A percentile compares a stretch with the other conserved stretches of the same genome.
phyloP scores from a whole-genome alignment of 257 asterid genomes.

The Nicotiana tomentosiformis region DNA sequence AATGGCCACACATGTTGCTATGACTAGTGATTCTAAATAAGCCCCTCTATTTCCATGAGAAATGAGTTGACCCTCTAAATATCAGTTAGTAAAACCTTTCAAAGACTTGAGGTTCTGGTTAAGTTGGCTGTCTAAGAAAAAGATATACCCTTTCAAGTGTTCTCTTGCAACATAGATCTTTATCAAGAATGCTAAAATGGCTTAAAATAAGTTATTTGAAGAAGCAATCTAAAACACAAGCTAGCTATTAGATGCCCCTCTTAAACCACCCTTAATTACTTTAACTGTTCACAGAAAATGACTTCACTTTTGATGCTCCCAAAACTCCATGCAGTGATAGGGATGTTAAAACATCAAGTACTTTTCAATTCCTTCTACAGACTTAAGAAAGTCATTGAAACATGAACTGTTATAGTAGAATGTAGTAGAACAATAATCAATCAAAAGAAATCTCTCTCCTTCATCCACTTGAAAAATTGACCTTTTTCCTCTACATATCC shows the following conservation, averaged over 20 bases:
- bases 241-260: not conserved
- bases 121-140: too few relatives aligned
- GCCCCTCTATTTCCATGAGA: not conserved
- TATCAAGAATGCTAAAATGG: not conserved
- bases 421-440: slow-evolving; percentile 12
- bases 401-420: slow-evolving; percentile 16
- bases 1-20: not conserved
- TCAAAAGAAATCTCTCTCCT: slow-evolving; percentile 10
- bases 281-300: slow-evolving; percentile 27
- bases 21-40: not conserved
- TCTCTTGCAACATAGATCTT: too few relatives aligned
- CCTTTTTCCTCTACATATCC: not conserved
- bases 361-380: slow-evolving; percentile 27
- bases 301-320: slow-evolving; percentile 28
- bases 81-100: too few relatives aligned
- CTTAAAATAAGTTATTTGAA: not conserved
- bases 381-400: slow-evolving; percentile 22
- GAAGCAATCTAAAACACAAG: not conserved
- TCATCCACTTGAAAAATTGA: slow-evolving; percentile 10
- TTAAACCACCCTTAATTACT: slow-evolving; percentile 1
- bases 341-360: slow-evolving; percentile 31
- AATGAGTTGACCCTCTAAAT: too few relatives aligned
- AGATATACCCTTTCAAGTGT: too few relatives aligned
- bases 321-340: slow-evolving; percentile 32
- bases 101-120: too few relatives aligned